Evolutionary conservation across 2,329 filamentous ascomycete genomes (phyloP), one percentile per base, ranked within the genome.

Genomic region (Teratosphaeriaceae sp.): DNA sequence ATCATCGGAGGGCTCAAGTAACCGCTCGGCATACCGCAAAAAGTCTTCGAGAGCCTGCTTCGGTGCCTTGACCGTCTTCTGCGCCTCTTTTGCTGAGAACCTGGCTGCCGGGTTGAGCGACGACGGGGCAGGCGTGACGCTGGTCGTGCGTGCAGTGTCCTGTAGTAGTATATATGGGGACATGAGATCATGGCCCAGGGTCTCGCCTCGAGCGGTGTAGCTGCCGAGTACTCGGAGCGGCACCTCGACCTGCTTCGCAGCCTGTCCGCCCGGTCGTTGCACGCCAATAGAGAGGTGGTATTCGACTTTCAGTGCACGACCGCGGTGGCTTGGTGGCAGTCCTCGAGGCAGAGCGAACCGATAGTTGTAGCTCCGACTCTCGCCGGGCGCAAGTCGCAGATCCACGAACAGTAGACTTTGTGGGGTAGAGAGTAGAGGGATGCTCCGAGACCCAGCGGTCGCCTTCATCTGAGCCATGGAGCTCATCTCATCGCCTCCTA

Each of bases 321-420:
- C 92, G 55, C 84, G 84, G 62, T 97, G 87, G 12, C 81, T 88
- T 5, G 92, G 90, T 18, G 92, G 92, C n/a, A 98, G 68, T 0
- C 90, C 90, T 57, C 81, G 82, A 1, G 92, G 92, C 42, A 98
- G 69, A 34, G 78, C 83, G 62, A 96, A 96, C 1, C 80, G 78
- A 63, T 96, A 98, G 38, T 85, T 86, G 58, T 85, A 98, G 37
- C 82, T 84, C 54, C 79, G 83, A 63, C 88, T 94, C 66, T 98
- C 88, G 1, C 90, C 92, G 0, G 92, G 89, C 5, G 78, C 82
- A 18, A 98, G 75, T 55, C 84, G 81, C 43, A 98, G 71, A 63
- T 98, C 89, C 41, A 98, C 92, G 63, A 98, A 98, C 11, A 98
- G 70, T 48, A 98, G 87, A 2, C 88, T 95, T 66, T 97, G 92